Evolutionary conservation across 331 rosid genomes (phyloP), one percentile per base, ranked within the genome.

Genomic region (Malus hybrid): DNA sequence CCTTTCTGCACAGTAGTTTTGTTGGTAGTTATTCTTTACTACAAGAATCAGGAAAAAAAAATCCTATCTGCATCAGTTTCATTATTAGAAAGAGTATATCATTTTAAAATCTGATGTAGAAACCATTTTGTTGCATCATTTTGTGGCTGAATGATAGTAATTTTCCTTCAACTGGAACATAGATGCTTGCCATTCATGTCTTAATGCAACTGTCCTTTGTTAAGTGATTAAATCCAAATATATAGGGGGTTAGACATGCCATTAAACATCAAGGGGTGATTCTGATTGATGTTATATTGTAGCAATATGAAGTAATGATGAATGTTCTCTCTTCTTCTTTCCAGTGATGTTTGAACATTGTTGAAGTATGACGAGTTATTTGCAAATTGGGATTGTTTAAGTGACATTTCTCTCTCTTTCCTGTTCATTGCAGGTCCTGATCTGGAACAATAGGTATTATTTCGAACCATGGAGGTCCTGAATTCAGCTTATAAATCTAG

Each of bases 401-500:
- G 6, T 28, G 10, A 18, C 58, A 22, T 67, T 36, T 61, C 61
- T 39, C 14, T 55, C 66, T 76, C 26, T 13, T 70, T 16, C 50
- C 77, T 26, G 18, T 36, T 72, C 53, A 28, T 79, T 81, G 79
- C 86, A 94, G 99, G 91, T 79, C 89, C 87, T 39, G 89, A 87
- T 83, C 78, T 92, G 78, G 93, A 90, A 18, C 86, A 90, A 5
- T 26, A 22, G 39, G 68, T 71, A 60, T 69, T 89, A 75, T 84
- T 85, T 72, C 87, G 90, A 39, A 80, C 68, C n/a, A 65, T 92
- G 10, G 97, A 92, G 83, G 78, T 88, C 81, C 86, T 94, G 72
- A 79, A 92, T 80, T 89, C 90, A 24, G 83, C 92, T 50, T 92
- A 87, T 79, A 79, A 71, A 70, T 86, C 75, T 29, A 93, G 97